Evolutionary conservation across 2,329 filamentous ascomycete genomes (phyloP), one percentile per base, ranked within the genome.

Genomic region (Pseudofabraea citricarpa): DNA sequence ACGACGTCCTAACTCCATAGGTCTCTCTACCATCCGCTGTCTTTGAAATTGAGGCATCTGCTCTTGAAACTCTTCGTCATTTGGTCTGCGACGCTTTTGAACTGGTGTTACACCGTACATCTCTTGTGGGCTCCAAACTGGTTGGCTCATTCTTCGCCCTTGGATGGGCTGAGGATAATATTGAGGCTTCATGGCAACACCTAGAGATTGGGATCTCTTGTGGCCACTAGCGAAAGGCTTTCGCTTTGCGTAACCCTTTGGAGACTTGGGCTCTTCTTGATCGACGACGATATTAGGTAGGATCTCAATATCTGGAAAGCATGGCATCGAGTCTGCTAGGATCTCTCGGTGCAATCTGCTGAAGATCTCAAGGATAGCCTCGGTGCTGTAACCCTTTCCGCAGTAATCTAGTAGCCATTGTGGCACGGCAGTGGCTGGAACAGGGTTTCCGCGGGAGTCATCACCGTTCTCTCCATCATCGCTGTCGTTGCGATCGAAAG

Each of bases 261-360:
- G 53, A 2, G 56, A 55, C 29, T 58, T 57, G 2, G 55, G 47
- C 33, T 58, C 54, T 0, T 59, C 53, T 18, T 51, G 40, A 18
- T 61, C 55, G 3, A 56, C 50, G 6, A 51, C 42, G 26, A 64
- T 61, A 23, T 66, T 65, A 1, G 65, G 65, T 8, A 68, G 53
- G 35, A 68, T 59, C 42, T 68, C 65, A 31, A 68, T 61, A 41
- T 68, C 65, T 1, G 65, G 65, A 43, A 68, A 67, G 27, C 56
- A 59, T 4, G 60, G 52, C 36, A 63, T 53, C 3, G 55, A 49
- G 31, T 64, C 62, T n/a, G 55, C 43, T 13, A 64, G 47, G 19
- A 66, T 61, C 36, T 61, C 59, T 6, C 51, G 52, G 26, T 66
- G 59, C 2, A 68, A 55, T 12, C 52, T 53, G 35, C 60, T 61